Percentiles rank a stretch among this genome's conserved stretches.
Conservation (phyloP, 2,329 filamentous ascomycete species). For the Cladosporium sp. region DNA sequence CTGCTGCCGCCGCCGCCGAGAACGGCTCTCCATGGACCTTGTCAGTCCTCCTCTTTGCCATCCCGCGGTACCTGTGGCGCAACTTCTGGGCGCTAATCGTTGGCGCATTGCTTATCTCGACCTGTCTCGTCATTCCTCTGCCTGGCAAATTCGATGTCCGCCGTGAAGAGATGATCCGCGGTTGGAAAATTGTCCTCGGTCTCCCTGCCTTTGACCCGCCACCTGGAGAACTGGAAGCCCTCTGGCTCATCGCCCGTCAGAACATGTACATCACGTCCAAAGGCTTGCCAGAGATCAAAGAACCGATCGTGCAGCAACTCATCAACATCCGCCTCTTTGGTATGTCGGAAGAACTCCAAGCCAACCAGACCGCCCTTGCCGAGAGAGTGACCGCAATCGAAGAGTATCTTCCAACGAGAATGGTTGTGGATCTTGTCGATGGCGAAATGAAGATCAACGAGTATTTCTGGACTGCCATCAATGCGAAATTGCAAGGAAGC, state of each 20-base stretch:
- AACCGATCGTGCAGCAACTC: neutral
- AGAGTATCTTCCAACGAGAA: constrained; percentile 49
- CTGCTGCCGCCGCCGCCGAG: neutral
- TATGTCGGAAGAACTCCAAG: neutral
- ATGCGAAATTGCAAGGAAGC: constrained; percentile 50
- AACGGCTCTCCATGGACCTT: neutral
- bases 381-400: constrained; percentile 32
- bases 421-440: constrained; percentile 49
- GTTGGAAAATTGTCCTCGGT: neutral
- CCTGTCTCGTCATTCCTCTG: neutral
- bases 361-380: constrained; percentile 1
- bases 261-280: neutral
- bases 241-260: constrained; percentile 2
- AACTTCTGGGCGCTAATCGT: constrained; percentile 11
- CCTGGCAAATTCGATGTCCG: neutral
- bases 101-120: constrained; percentile 1
- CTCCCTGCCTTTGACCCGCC: constrained; percentile 5
- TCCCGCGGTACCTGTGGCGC: constrained; percentile 12
- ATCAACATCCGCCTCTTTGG: neutral
- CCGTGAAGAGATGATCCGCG: constrained; percentile 8
- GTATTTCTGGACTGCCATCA: constrained; percentile 62
- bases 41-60: constrained; percentile 8
- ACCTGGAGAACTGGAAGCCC: neutral
- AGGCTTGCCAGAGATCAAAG: neutral
- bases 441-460: constrained; percentile 53